Conservation (phyloP, 139 green algal species). For the Raphidocelis subcapitata region DNA sequence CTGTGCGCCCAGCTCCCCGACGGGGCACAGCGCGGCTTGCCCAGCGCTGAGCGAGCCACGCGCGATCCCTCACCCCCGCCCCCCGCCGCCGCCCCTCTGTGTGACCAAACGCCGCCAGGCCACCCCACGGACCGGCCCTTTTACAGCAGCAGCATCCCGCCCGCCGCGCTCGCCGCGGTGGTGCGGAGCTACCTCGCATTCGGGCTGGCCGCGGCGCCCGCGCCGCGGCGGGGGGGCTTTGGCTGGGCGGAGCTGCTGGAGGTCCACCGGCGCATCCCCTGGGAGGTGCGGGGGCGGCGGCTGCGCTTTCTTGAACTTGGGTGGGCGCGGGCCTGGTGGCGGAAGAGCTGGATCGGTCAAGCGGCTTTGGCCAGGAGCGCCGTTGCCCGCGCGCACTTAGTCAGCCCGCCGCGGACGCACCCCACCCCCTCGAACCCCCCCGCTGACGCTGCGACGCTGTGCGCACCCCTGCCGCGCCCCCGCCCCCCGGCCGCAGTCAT, state of each 20-base stretch:
- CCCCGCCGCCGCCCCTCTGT: not conserved
- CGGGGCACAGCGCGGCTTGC: not conserved
- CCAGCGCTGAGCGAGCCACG: not conserved
- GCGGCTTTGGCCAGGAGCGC: too few relatives aligned
- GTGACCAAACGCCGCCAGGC: not conserved
- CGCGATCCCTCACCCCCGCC: not conserved
- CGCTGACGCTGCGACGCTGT: too few relatives aligned
- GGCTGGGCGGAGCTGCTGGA: constrained; percentile 52
- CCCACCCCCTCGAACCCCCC: too few relatives aligned
- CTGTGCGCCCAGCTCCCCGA: constrained; percentile 11
- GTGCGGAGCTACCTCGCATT: constrained; percentile 61
- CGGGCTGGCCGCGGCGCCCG: constrained; percentile 46
- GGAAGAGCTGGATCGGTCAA: too few relatives aligned
- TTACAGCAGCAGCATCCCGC: constrained; percentile 32
- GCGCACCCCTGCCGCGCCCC: too few relatives aligned
- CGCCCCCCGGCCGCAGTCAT: not conserved
- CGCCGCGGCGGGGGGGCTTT: constrained; percentile 51
- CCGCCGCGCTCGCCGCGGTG: constrained; percentile 36
- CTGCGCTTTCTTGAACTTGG: not conserved
- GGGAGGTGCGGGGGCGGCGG: constrained; percentile 29
- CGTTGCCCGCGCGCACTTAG: too few relatives aligned
- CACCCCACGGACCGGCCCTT: constrained; percentile 40
- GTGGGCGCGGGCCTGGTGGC: not conserved
- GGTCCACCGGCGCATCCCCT: constrained; percentile 44
- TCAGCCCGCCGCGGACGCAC: too few relatives aligned